These are phyloP conservation scores for Schizosaccharomyces japonicus DNA, from an alignment of 805 yeast species.

Conservation along the genomic window DNA sequence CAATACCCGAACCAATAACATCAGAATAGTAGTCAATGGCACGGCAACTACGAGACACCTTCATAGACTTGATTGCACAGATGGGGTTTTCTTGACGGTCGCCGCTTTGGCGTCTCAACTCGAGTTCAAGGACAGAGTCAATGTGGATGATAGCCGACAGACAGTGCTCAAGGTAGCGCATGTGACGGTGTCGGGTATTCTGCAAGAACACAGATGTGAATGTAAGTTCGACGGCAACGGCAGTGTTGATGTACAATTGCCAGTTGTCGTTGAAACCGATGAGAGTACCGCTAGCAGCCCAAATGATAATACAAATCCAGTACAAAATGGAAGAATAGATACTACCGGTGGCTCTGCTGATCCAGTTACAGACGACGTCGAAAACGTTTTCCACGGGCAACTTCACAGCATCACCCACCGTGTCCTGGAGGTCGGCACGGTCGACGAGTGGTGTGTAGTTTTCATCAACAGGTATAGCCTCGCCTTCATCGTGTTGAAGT, in stretches of 20 bases:
- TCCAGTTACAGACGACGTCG: conserved; percentile 16
- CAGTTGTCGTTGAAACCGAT: conserved; percentile 17
- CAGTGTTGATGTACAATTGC: conserved; percentile 24
- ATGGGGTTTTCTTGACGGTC: conserved; percentile 13
- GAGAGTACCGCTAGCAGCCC: conserved; percentile 19
- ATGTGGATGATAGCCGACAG: conserved; percentile 7
- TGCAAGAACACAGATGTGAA: conserved; percentile 20
- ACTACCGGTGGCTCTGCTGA: conserved; percentile 16
- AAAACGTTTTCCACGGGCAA: conserved; percentile 13
- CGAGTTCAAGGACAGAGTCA: conserved; percentile 13
- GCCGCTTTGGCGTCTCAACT: conserved; percentile 12
- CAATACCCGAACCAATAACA: conserved; percentile 22
- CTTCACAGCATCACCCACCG: background rate
- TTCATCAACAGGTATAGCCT: background rate
- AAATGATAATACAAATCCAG: conserved; percentile 20
- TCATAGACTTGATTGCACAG: conserved; percentile 8
- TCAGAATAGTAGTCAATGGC: conserved; percentile 21
- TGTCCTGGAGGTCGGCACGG: background rate
- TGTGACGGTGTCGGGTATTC: conserved; percentile 21
- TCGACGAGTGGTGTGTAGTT: background rate
- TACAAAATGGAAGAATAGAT: conserved; percentile 16
- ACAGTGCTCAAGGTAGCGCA: conserved; percentile 16
- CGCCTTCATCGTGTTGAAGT: too few relatives aligned
- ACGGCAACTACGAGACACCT: conserved; percentile 12
- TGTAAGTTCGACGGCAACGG: conserved; percentile 19